These are phyloP conservation scores for Fusarium sp. DNA, from an alignment of 2,329 filamentous ascomycete species.

Conservation along the genomic window DNA sequence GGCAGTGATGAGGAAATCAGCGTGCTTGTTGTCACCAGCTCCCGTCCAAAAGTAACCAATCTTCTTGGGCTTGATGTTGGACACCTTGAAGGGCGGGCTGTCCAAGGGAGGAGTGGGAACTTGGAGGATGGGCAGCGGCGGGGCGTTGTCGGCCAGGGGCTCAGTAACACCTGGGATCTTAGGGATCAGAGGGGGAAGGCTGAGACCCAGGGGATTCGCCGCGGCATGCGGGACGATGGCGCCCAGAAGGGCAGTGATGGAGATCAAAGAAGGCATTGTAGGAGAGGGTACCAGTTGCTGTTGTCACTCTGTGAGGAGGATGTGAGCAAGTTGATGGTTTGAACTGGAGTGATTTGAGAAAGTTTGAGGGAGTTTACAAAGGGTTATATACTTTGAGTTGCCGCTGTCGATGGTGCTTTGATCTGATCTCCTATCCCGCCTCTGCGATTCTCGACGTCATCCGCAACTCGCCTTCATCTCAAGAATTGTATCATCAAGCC, in stretches of 20 bases:
- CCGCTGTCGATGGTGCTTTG: neutral
- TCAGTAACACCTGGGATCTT: slow-evolving; percentile 73
- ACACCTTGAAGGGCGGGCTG: slow-evolving; percentile 67
- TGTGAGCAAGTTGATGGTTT: slow-evolving; percentile 43
- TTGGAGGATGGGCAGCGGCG: slow-evolving; percentile 72
- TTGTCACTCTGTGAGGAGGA: slow-evolving; percentile 3
- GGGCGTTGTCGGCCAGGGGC: slow-evolving; percentile 64
- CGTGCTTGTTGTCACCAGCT: slow-evolving; percentile 72
- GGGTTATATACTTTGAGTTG: slow-evolving; percentile 32
- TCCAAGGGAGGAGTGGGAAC: slow-evolving; percentile 71
- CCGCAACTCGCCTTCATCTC: neutral
- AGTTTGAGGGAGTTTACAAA: slow-evolving; percentile 42
- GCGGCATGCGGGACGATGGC: slow-evolving; percentile 35
- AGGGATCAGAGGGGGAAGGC: slow-evolving; percentile 71
- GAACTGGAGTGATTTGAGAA: slow-evolving; percentile 32
- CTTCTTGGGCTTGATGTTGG: slow-evolving; percentile 75
- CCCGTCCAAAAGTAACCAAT: slow-evolving; percentile 77
- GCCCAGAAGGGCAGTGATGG: slow-evolving; percentile 37
- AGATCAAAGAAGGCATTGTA: slow-evolving; percentile 40
- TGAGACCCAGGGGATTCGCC: slow-evolving; percentile 47
- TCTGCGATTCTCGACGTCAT: neutral
- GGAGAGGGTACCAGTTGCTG: neutral
- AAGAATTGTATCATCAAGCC: slow-evolving; percentile 43
- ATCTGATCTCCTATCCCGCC: neutral
- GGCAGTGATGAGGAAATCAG: slow-evolving; percentile 72